Base-by-base conservation (phyloP, 805 yeast species). In the Ogataea dorogensis region DNA sequence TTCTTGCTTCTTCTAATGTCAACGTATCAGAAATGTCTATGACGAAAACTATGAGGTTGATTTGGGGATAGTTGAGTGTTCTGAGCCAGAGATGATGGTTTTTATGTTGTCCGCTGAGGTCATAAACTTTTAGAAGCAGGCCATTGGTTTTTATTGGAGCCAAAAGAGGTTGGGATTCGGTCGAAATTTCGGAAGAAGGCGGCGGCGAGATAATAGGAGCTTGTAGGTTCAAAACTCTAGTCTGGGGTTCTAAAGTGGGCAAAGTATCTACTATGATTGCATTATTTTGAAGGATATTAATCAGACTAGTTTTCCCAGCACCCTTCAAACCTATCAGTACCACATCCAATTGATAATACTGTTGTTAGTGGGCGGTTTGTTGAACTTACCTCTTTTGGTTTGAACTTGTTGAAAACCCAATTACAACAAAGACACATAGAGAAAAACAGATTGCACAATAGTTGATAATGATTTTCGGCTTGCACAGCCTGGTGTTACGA, bases 81-180 rank as follows among this genome's bases (percentile, higher is more conserved):
- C 44, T 42, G 10, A 27, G 16, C 65, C 65, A 61, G 7, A 46
- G 11, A 16, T 49, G 21, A 10, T 49, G 58, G 25, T 49, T 40
- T 28, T 49, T 49, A 21, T 30, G 30, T 28, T 60, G 66, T 7
- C 66, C 66, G 37, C 61, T 53, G 23, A 58, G 31, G 38, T 61
- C 66, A 31, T 43, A 42, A 8, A 55, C 32, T 34, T 48, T 52
- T 27, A 58, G 30, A 7, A 41, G 17, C 12, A 50, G 28, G 15
- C 38, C 37, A 17, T 45, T 36, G 21, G 17, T 30, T 22, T 9
- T 31, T 14, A 18, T 17, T 17, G 10, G 12, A 10, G 27, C n/a
- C 13, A 25, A 14, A n/a, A 40, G 21, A 9, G 30, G 29, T 8
- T 33, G 17, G n/a, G 38, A 18, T 15, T 24, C 32, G 18, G 31